Conservation (phyloP, 2,329 filamentous ascomycete species). For the Dactylellina parvicollis region DNA sequence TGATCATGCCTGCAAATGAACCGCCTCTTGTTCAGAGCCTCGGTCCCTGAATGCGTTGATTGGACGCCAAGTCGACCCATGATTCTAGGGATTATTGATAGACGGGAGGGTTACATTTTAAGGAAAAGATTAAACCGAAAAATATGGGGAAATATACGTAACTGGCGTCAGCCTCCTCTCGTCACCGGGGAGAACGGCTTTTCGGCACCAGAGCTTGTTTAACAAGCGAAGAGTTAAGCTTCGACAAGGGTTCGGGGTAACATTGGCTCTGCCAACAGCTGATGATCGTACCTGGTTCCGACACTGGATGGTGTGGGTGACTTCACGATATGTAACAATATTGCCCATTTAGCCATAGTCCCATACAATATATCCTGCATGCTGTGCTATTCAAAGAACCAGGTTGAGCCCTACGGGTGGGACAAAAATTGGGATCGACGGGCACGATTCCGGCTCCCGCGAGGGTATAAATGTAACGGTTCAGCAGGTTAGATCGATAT, state of each 20-base stretch:
- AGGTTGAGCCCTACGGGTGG: slow-evolving; percentile 19
- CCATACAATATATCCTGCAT: neutral
- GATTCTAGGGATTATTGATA: slow-evolving; percentile 10
- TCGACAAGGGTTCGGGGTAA: slow-evolving; percentile 48
- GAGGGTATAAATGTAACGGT: slow-evolving; percentile 42
- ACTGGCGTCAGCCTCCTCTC: slow-evolving; percentile 32
- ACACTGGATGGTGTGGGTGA: slow-evolving; percentile 6
- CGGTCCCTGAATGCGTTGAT: slow-evolving; percentile 1
- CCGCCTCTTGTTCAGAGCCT: slow-evolving; percentile 1
- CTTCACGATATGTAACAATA: slow-evolving; percentile 25
- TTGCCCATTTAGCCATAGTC: slow-evolving; percentile 40
- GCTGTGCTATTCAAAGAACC: slow-evolving; percentile 8
- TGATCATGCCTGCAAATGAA: neutral
- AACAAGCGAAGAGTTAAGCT: slow-evolving; percentile 52
- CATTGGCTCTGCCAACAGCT: slow-evolving; percentile 9
- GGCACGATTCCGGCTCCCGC: slow-evolving; percentile 14
- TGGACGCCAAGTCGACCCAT: slow-evolving; percentile 9
- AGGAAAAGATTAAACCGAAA: slow-evolving; percentile 17
- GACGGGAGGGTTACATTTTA: slow-evolving; percentile 17
- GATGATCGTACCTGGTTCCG: slow-evolving; percentile 27
- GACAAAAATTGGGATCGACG: slow-evolving; percentile 24
- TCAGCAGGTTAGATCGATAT: too few relatives aligned
- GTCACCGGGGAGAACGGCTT: slow-evolving; percentile 35
- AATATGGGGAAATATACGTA: neutral
- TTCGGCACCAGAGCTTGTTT: slow-evolving; percentile 52